Evolutionary conservation across 2,329 filamentous ascomycete genomes (phyloP).

Genomic region (Fusarium foetens): DNA sequence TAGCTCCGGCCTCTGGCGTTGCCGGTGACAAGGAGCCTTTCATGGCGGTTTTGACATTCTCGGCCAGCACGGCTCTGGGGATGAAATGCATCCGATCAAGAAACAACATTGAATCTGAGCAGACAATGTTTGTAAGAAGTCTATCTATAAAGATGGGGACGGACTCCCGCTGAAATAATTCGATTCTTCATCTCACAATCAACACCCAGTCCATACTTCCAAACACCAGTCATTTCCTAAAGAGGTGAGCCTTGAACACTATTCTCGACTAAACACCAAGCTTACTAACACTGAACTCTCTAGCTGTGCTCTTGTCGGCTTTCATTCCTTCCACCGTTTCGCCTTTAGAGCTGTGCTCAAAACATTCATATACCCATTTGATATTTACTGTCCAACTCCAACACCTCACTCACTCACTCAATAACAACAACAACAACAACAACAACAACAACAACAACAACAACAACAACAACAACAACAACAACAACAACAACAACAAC

Average conservation of each 20-base stretch:
- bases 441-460: background rate
- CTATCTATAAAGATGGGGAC: conserved; percentile 17
- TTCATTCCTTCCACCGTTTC: conserved; percentile 28
- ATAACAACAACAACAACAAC: background rate
- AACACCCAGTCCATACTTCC: conserved; percentile 12
- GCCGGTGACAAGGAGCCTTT: conserved; percentile 19
- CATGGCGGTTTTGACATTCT: background rate
- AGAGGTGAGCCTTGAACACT: conserved; percentile 19
- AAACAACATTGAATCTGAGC: background rate
- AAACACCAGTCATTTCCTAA: conserved; percentile 36
- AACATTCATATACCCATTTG: conserved; percentile 16
- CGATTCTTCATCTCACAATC: conserved; percentile 2
- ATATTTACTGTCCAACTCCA: conserved; percentile 14
- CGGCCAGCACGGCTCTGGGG: conserved; percentile 4
- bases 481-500: background rate
- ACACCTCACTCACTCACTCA: conserved; percentile 12
- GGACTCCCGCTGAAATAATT: background rate
- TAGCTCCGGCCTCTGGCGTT: conserved; percentile 19
- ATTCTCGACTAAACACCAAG: background rate
- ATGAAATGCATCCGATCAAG: background rate
- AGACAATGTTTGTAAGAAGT: background rate
- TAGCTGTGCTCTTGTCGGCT: conserved; percentile 36
- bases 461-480: background rate
- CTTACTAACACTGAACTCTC: background rate
- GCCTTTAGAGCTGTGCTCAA: conserved; percentile 39